Percentiles rank a stretch among this genome's conserved stretches.
Conservation (phyloP, 2,329 filamentous ascomycete genomes). For the Phialemonium atrogriseum region DNA sequence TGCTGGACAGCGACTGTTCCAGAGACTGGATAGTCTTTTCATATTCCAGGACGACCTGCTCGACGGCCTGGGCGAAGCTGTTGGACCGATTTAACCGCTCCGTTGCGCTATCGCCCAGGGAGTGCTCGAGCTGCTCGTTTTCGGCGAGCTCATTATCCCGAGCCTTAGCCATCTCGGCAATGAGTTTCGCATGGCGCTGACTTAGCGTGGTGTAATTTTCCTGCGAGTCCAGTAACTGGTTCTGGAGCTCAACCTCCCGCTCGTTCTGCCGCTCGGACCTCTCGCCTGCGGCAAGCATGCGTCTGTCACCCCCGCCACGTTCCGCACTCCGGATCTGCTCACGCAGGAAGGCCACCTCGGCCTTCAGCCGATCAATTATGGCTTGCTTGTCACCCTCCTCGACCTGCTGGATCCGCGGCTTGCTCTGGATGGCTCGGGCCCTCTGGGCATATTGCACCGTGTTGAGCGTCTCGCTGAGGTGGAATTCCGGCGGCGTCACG, state of each 20-base stretch:
- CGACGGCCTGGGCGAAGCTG: slow-evolving; percentile 90
- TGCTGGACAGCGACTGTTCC: slow-evolving; percentile 85
- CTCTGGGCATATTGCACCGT: slow-evolving; percentile 96
- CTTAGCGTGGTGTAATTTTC: slow-evolving; percentile 92
- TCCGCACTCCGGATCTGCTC: slow-evolving; percentile 89
- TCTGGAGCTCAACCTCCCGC: slow-evolving; percentile 83
- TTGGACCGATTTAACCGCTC: slow-evolving; percentile 91
- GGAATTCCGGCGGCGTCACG: slow-evolving; percentile 93
- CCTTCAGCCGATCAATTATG: slow-evolving; percentile 84
- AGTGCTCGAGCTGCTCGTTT: slow-evolving; percentile 50
- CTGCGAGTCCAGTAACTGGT: slow-evolving; percentile 84
- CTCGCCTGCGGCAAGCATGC: slow-evolving; percentile 52
- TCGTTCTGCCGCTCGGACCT: slow-evolving; percentile 72
- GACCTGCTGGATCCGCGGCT: slow-evolving; percentile 88
- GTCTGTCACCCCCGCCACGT: slow-evolving; percentile 46
- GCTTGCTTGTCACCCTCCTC: slow-evolving; percentile 93
- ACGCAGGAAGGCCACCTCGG: slow-evolving; percentile 85
- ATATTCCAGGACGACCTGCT: slow-evolving; percentile 93
- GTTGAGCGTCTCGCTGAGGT: slow-evolving; percentile 94
- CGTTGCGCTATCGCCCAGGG: slow-evolving; percentile 68
- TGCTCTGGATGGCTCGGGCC: slow-evolving; percentile 93
- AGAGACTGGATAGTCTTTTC: slow-evolving; percentile 96
- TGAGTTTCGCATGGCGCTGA: slow-evolving; percentile 88
- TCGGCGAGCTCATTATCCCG: slow-evolving; percentile 60
- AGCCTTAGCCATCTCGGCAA: slow-evolving; percentile 84